phyloP scores from a whole-genome alignment of 2,329 filamentous ascomycete species.

The Nemania sp. region DNA sequence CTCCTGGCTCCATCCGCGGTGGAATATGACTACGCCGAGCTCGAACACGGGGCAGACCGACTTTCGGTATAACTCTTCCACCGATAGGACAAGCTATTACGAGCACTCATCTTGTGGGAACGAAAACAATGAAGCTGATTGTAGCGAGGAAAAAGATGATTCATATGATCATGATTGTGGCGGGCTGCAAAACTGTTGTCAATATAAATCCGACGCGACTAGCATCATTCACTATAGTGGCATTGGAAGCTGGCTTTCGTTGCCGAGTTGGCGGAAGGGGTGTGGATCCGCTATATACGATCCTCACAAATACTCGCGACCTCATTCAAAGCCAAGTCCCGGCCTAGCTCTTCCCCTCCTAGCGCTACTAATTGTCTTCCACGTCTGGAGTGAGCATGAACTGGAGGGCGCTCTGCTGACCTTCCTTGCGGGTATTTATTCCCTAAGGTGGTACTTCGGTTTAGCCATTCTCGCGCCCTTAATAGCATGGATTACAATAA shows the following conservation, averaged over 20 bases:
- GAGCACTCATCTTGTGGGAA: constrained; percentile 33
- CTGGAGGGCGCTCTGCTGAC: not conserved
- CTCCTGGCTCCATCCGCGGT: constrained; percentile 37
- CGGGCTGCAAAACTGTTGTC: constrained; percentile 1
- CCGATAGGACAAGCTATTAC: constrained; percentile 24
- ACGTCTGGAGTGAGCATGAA: not conserved
- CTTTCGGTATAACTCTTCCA: constrained; percentile 25
- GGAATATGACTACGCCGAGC: constrained; percentile 32
- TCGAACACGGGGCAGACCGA: constrained; percentile 34
- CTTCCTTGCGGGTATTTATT: not conserved
- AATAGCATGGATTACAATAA: constrained; percentile 39
- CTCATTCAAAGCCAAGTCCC: not conserved
- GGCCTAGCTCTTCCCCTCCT: constrained; percentile 17
- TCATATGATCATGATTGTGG: not conserved
- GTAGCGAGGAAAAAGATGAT: constrained; percentile 5
- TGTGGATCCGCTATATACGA: not conserved
- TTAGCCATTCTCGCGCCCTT: constrained; percentile 39
- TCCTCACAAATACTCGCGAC: not conserved
- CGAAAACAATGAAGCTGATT: constrained; percentile 33
- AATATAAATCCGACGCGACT: constrained; percentile 3
- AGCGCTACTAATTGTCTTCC: constrained; percentile 4
- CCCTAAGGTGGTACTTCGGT: constrained; percentile 27
- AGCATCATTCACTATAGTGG: not conserved
- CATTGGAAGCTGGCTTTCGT: not conserved
- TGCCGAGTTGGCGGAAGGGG: not conserved